Evolutionary conservation across 116 monocot species (phyloP), one percentile per base, ranked within the genome.

Genomic region (Posidonia oceanica): DNA sequence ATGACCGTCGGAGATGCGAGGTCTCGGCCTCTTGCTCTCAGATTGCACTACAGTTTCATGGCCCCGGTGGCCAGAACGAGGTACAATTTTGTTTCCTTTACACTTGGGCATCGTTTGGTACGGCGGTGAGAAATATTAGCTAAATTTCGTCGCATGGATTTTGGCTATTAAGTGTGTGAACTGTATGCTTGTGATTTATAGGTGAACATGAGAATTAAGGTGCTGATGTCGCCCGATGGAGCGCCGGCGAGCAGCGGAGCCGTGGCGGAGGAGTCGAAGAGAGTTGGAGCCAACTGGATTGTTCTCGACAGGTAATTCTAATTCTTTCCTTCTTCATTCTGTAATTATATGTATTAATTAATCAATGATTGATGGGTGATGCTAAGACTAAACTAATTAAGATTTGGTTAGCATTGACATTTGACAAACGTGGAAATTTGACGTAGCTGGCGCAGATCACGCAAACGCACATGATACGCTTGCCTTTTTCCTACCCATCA

Each of bases 231-330:
- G 40, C 68, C 67, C 39, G 71, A 52, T 16, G 72, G 14, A 17
- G 36, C 20, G 0, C 23, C 67, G 10, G 16, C 20, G 38, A 29
- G 59, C n/a, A 36, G 59, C 17, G 57, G 69, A 18, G 84, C 74
- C 18, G 91, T 87, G 70, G 91, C 80, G 13, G 79, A 77, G 57
- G 91, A 91, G 63, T 82, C 84, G 6, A 87, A 83, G 77, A 66
- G 79, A 58, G 77, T 79, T 29, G 78, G 83, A 55, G 91, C 91
- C 60, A 84, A 72, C 72, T 91, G 91, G 91, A 71, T 87, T 42
- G 91, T 91, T 15, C 68, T 91, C 4, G 91, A 91, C 83, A 87
- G 75, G 91, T 87, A 84, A 75, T 73, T 37, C 21, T 13, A 0
- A 39, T 15, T 64, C 11, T 14, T 14, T 64, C 40, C 39, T n/a